Base-by-base conservation (phyloP, 2,329 filamentous ascomycete species). In the Verticillium zaregamsianum region DNA sequence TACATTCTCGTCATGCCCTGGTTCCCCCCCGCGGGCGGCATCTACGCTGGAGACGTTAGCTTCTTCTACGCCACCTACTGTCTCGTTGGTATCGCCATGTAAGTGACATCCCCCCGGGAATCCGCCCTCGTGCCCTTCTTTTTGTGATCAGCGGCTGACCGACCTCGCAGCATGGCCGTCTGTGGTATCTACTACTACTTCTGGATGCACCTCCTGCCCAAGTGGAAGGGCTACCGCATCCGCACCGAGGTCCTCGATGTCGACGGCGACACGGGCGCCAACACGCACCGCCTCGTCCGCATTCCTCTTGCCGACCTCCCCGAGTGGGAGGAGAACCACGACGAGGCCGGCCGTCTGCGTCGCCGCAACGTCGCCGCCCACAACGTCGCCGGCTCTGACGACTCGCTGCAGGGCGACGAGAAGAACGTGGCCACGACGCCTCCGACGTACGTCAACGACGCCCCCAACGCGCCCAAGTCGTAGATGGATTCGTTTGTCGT, bases 41-140 rank as follows among this genome's bases (percentile, higher is more conserved):
- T 76, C 0, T 81, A 82, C 31, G 85, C 82, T 0, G 89, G 88
- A 0, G 85, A 89, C 62, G 88, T 91, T 1, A 88, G 83, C 59
- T 92, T 92, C 73, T 92, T 86, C 84, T 92, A 91, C 65, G 88
- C 81, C 1, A 91, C 88, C 0, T 91, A 91, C 66, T 82, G 83
- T 28, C 83, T 86, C 0, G 82, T 85, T 0, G 88, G 89, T 0
- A 80, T 91, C 61, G 86, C 72, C 35, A 81, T 90, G 84, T 87
- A 84, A 81, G 90, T 84, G 87, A 76, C 78, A 84, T 83, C 15
- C 31, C 7, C 20, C 5, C 9, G 15, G 3, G 25, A 9, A 37
- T 1, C 37, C 2, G 12, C 0, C 0, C 3, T 6, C 20, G 3
- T 8, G 32, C 7, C 15, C 55, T 45, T 57, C 20, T 56, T 17